phyloP scores from a whole-genome alignment of 345 rosid genomes.

The Eucalyptus albens region DNA sequence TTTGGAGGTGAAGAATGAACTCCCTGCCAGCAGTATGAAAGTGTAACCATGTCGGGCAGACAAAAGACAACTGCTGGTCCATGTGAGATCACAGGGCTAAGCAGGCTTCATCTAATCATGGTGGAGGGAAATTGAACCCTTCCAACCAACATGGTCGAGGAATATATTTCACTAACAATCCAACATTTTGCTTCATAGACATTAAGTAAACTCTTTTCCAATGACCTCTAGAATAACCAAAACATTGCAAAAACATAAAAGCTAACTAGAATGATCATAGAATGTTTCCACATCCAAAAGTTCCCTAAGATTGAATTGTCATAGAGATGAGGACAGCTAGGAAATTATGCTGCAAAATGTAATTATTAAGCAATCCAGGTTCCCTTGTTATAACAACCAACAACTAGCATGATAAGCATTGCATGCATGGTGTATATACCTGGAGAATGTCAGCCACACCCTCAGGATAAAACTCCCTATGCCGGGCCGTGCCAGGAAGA shows the following conservation, averaged over 20 bases:
- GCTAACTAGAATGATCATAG: neutral
- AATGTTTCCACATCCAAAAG: neutral
- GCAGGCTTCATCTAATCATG: neutral
- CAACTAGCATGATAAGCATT: neutral
- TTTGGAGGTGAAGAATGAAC: neutral
- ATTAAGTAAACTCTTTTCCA: neutral
- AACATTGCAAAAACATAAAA: neutral
- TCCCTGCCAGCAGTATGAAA: neutral
- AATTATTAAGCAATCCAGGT: neutral
- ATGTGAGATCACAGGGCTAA: neutral
- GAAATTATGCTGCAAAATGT: neutral
- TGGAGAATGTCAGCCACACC: slow-evolving; percentile 86
- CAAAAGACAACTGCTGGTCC: neutral
- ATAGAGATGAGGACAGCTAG: neutral
- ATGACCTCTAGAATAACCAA: neutral
- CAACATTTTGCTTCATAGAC: neutral
- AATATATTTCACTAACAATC: neutral
- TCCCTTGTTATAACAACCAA: neutral
- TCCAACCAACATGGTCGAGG: neutral
- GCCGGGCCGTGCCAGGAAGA: slow-evolving; percentile 98
- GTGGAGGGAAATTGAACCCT: neutral
- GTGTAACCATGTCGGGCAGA: neutral
- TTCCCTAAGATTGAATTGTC: neutral
- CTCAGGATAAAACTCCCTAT: slow-evolving; percentile 98
- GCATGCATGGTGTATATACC: slow-evolving; percentile 30